Conservation (phyloP, 2,329 filamentous ascomycete genomes). For the Dothiorella sarmentorum region DNA sequence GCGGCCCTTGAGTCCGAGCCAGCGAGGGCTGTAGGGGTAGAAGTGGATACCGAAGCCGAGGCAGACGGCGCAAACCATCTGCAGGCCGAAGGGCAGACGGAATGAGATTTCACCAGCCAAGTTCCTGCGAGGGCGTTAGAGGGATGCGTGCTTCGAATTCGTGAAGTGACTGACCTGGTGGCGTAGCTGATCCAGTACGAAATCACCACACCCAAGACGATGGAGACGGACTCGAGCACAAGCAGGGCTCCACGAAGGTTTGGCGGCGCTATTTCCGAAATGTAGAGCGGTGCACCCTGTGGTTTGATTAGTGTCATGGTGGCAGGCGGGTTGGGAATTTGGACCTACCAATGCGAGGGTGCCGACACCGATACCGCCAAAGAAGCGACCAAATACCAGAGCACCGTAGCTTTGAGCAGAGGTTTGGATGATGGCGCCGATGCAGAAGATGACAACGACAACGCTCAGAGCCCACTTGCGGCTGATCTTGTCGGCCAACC, state of each 20-base stretch:
- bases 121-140: background rate
- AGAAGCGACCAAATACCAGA: constrained; percentile 30
- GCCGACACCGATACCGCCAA: constrained; percentile 33
- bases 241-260: constrained; percentile 65
- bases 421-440: constrained; percentile 44
- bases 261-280: constrained; percentile 67
- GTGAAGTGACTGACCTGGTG: constrained; percentile 32
- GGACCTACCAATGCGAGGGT: constrained; percentile 34
- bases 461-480: constrained; percentile 44
- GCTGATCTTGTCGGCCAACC: constrained; percentile 42
- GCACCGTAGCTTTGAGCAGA: constrained; percentile 28
- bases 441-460: constrained; percentile 44
- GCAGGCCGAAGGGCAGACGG: constrained; percentile 48
- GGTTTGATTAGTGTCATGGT: constrained; percentile 37
- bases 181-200: constrained; percentile 44
- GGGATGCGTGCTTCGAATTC: background rate
- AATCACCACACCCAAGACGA: constrained; percentile 42
- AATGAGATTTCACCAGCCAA: constrained; percentile 47
- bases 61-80: constrained; percentile 38
- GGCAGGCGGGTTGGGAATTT: constrained; percentile 47
- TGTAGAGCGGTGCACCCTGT: constrained; percentile 59
- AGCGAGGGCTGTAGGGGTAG: constrained; percentile 34
- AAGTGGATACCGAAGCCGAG: constrained; percentile 32
- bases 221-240: constrained; percentile 42
- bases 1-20: constrained; percentile 30